Evolutionary conservation across 352 stramenopile genomes (phyloP), one percentile per base, ranked within the genome.

Genomic region (Hyaloperonospora arabidopsidis): DNA sequence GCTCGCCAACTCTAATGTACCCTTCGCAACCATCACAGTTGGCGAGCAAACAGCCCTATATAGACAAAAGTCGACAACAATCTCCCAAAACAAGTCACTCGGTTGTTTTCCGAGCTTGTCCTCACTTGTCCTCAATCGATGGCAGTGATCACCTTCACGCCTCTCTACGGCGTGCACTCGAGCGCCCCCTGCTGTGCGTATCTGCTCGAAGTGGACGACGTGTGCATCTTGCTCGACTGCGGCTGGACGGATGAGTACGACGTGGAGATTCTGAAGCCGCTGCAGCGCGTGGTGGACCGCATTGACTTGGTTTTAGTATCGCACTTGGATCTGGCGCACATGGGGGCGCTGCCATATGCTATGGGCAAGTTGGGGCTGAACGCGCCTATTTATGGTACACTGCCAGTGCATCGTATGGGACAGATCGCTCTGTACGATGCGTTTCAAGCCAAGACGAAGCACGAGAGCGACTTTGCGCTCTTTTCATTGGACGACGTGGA

Each of bases 381-480:
- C 22, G 82, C 87, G 28, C 90, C 87, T 10, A 80, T 98, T 15
- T 97, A 97, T 59, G 89, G 88, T 14, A 98, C 95, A 15, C 87
- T 97, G 28, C 93, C 95, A 1, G 96, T 96, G 17, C 85, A 97
- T 25, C 96, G 97, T 68, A 97, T 98, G 91, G 95, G 95, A 10
- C 90, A 98, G 72, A 97, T 98, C 75, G 90, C 88, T 39, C 74
- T 98, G 10, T 98, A 98, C 62, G 94, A 98, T 63, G 87, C 93
- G 23, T 97, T 96, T 56, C 90, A 97, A 34, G 84, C 87, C 40
- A 80, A 96, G 52, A 96, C 82, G 12, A 92, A 89, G 61, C 79
- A 95, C 59, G 93, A 98, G 55, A 86, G 88, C 49, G 75, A 86
- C 49, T 94, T 97, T 68, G 63, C 90, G 59, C 64, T 97, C 70